A percentile compares a stretch with the other conserved stretches of the same genome.
Evolutionary conservation across 2,329 filamentous ascomycete species (phyloP).

Genomic region (Dactylella cylindrospora): DNA sequence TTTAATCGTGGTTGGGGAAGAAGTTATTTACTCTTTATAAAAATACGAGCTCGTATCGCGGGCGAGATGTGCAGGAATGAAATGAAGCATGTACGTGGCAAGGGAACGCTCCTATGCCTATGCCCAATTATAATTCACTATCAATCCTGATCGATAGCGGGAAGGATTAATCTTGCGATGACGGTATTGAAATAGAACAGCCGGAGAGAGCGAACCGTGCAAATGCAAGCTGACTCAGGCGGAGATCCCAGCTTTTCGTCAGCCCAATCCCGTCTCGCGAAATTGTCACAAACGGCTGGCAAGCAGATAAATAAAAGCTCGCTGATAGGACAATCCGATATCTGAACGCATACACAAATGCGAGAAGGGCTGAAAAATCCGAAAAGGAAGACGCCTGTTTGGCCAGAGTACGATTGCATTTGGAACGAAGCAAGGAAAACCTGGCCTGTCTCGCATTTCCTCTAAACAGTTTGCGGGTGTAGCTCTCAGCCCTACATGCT

Average conservation of each 20-base stretch:
- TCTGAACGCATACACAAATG: too few species aligned
- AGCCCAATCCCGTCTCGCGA: background rate
- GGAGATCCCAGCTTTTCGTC: background rate
- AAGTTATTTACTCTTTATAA: too few species aligned
- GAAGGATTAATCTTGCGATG: background rate
- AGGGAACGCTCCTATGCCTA: background rate
- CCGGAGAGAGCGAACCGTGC: slow-evolving; percentile 15
- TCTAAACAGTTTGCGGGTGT: background rate
- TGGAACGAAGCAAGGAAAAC: too few species aligned
- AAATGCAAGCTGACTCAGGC: slow-evolving; percentile 11
- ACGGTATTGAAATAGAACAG: background rate
- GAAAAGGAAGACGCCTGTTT: too few species aligned
- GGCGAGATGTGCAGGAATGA: background rate
- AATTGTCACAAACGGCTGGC: background rate
- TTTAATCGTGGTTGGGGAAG: too few species aligned
- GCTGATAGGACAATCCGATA: too few species aligned
- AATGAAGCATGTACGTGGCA: background rate
- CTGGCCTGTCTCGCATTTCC: too few species aligned
- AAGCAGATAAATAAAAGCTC: background rate
- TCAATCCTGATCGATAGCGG: background rate
- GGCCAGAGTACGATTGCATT: too few species aligned
- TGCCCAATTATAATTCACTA: background rate
- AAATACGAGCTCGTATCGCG: too few species aligned
- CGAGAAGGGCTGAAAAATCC: too few species aligned
- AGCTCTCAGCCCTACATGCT: slow-evolving; percentile 5